Base-by-base conservation (phyloP, 495 filamentous ascomycete genomes). In the Jackrogersella minutella region DNA sequence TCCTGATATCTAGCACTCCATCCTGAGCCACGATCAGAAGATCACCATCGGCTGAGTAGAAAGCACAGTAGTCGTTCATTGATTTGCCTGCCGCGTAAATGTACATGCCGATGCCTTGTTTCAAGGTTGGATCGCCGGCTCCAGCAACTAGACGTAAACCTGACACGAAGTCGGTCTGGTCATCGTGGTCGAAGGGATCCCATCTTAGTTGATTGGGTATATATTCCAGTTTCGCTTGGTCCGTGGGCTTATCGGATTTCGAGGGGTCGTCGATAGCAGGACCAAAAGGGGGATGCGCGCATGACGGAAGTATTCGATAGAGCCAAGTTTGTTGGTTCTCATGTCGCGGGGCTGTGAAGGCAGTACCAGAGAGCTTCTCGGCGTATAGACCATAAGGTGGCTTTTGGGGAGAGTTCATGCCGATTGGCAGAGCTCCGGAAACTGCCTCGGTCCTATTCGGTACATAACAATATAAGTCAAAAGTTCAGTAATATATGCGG, bases 271-370 rank as follows among this genome's bases (percentile, higher is more conserved):
- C 64, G 9, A 73, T 60, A 13, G 84, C 76, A 0, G 84, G 78
- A 21, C 82, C 71, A 74, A 96, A 97, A 49, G 90, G 85, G 58
- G 86, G 85, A 70, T 97, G 93, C 5, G 92, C 85, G 37, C 91
- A 92, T 0, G 91, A 85, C 33, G 93, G 93, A 24, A 97, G 81
- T 62, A 96, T 92, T 9, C 93, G 86, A 74, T 97, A 97, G n/a
- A 97, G 87, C 93, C 93, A 97, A 34, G 93, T 85, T 71, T 97
- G 93, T 74, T 89, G 87, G 79, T 96, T 97, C 73, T 95, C 91
- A 76, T 89, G 85, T 14, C 93, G 86, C 0, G 93, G 93, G 5
- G 93, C 92, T 22, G 93, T 97, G 74, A 97, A 97, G 34, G 93
- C 89, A 5, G 93, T 96, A 13, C 93, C 93, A 0, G 93, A 97